Conservation (phyloP, 2,329 filamentous ascomycete genomes). For the Acrocalymma vagum region DNA sequence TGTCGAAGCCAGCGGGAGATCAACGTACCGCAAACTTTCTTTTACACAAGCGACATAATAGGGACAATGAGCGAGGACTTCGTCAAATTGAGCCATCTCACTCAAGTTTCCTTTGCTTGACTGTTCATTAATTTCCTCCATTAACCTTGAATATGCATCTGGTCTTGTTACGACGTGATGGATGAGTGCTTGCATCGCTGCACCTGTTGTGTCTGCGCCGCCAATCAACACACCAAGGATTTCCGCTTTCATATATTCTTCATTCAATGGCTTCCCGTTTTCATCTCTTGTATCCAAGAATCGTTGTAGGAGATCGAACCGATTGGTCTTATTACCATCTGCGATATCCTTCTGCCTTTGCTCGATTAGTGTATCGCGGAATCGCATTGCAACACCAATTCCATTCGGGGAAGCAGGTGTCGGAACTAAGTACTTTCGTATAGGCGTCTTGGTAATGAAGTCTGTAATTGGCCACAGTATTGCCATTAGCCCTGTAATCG, state of each 20-base stretch:
- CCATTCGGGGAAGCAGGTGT: slow-evolving; percentile 62
- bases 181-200: slow-evolving; percentile 59
- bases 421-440: slow-evolving; percentile 62
- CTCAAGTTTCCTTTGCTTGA: slow-evolving; percentile 37
- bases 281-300: slow-evolving; percentile 49
- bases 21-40: slow-evolving; percentile 54
- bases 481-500: slow-evolving; percentile 61
- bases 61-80: slow-evolving; percentile 43
- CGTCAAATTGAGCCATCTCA: slow-evolving; percentile 33
- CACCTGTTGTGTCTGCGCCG: slow-evolving; percentile 62
- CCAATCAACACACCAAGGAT: slow-evolving; percentile 62
- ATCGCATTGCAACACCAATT: slow-evolving; percentile 65
- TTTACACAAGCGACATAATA: slow-evolving; percentile 62
- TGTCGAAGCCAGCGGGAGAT: background rate
- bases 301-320: slow-evolving; percentile 64
- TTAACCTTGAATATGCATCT: slow-evolving; percentile 55
- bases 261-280: slow-evolving; percentile 54
- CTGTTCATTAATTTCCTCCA: slow-evolving; percentile 56
- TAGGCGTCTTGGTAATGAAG: slow-evolving; percentile 62
- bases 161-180: slow-evolving; percentile 51
- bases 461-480: slow-evolving; percentile 63
- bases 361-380: slow-evolving; percentile 62
- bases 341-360: slow-evolving; percentile 60
- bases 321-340: slow-evolving; percentile 54
- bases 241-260: slow-evolving; percentile 63